These are phyloP conservation scores for Mrakia blollopis DNA, from an alignment of 768 basidiomycete species.

Conservation along the genomic window DNA sequence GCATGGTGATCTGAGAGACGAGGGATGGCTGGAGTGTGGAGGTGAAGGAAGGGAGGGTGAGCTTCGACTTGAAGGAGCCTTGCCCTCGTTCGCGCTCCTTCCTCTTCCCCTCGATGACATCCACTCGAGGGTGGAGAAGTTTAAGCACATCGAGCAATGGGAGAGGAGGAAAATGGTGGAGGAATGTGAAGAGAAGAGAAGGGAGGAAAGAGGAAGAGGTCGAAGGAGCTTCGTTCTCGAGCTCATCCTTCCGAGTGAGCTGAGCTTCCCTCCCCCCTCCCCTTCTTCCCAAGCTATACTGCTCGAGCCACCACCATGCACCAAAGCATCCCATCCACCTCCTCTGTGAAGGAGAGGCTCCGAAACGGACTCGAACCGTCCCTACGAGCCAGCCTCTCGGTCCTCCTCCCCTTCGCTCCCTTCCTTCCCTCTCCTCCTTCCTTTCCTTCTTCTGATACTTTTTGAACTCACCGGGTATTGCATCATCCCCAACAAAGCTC, in stretches of 20 bases:
- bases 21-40: not conserved
- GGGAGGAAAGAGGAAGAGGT: not conserved
- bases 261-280: no score
- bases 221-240: not conserved
- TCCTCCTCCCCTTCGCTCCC: not conserved
- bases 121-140: not conserved
- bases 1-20: not conserved
- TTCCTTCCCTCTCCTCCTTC: not conserved
- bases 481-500: slow-evolving; percentile 54
- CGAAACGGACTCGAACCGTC: not conserved
- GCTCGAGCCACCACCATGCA: not conserved
- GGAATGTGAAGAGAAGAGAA: no score
- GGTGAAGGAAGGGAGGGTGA: slow-evolving; percentile 10
- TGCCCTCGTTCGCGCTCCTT: no score
- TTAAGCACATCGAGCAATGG: no score
- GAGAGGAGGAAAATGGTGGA: not conserved
- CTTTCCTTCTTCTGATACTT: no score
- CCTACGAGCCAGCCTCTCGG: not conserved
- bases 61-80: no score
- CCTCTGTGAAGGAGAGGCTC: not conserved
- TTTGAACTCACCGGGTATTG: slow-evolving; percentile 53
- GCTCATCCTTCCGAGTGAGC: not conserved
- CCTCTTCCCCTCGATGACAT: no score
- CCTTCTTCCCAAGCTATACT: not conserved
- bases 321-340: not conserved